Conservation (phyloP, 2,329 filamentous ascomycete species). For the Penicillium sp. region DNA sequence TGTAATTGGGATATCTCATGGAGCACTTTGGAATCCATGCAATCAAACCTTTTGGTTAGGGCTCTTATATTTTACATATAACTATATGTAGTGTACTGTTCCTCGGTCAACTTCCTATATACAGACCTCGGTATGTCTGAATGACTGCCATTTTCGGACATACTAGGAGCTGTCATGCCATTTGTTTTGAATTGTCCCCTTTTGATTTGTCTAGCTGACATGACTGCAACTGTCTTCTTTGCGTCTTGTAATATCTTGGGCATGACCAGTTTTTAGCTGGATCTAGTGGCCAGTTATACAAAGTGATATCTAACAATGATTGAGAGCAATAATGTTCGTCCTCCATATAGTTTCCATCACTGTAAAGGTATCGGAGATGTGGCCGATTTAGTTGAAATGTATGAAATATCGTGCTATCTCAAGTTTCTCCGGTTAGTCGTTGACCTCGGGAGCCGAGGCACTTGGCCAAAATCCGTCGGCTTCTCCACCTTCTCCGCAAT, state of each 20-base stretch:
- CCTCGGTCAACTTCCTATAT: not conserved
- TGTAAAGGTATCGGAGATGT: not conserved
- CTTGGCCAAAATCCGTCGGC: slow-evolving; percentile 26
- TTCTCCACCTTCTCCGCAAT: slow-evolving; percentile 33
- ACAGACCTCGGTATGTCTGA: not conserved
- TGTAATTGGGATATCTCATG: slow-evolving; percentile 15
- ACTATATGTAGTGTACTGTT: not conserved
- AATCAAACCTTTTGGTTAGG: not conserved
- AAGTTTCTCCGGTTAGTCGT: not conserved
- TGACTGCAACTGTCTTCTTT: not conserved
- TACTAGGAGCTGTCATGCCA: too few species aligned
- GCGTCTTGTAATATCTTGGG: not conserved
- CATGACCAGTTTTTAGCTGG: not conserved
- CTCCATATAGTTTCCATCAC: too few species aligned
- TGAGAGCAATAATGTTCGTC: not conserved
- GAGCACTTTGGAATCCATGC: slow-evolving; percentile 8
- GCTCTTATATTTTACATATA: too few species aligned
- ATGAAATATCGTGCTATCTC: not conserved
- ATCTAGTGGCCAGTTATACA: not conserved
- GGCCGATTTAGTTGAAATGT: not conserved
- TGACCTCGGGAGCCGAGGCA: slow-evolving; percentile 25
- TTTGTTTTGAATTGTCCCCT: not conserved
- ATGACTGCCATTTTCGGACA: not conserved
- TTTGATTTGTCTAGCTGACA: not conserved
- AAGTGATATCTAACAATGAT: not conserved